A percentile compares a stretch with the other conserved stretches of the same genome.
Conservation (phyloP, 2,329 filamentous ascomycete genomes). For the Ophiosphaerella herpotricha region DNA sequence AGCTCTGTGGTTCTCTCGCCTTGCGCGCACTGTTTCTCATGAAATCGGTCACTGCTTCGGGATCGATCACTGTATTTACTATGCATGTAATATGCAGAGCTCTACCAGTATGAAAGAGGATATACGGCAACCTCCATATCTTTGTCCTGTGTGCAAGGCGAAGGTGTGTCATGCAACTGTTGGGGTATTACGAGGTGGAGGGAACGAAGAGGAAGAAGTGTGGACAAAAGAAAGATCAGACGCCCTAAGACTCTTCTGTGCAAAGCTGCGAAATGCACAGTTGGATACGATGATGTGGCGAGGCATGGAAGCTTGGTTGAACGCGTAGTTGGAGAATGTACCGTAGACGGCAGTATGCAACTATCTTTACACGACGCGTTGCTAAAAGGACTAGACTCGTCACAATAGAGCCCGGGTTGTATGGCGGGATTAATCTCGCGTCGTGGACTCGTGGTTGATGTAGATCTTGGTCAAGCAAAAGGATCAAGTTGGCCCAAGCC, state of each 20-base stretch:
- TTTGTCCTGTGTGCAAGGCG: conserved; percentile 63
- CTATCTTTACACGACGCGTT: too few species aligned
- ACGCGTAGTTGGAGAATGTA: not conserved
- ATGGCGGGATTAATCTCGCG: too few species aligned
- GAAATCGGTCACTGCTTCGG: conserved; percentile 72
- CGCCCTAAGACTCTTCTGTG: conserved; percentile 51
- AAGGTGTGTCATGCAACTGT: conserved; percentile 52
- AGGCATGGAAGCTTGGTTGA: conserved; percentile 20
- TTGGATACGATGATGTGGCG: conserved; percentile 17
- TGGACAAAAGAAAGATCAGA: conserved; percentile 47
- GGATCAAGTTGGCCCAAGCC: too few species aligned
- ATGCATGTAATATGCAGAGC: conserved; percentile 68
- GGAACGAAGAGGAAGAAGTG: conserved; percentile 12
- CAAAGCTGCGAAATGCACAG: conserved; percentile 45
- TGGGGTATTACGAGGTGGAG: conserved; percentile 29
- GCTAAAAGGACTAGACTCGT: too few species aligned
- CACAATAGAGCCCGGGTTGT: too few species aligned
- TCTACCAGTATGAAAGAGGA: conserved; percentile 63
- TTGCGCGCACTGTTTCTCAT: conserved; percentile 61
- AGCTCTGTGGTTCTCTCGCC: conserved; percentile 61
- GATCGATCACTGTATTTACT: conserved; percentile 68
- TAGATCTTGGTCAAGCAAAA: too few species aligned
- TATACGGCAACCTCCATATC: conserved; percentile 64
- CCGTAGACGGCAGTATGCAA: not conserved
- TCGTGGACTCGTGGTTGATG: too few species aligned